Evolutionary conservation across 2,329 filamentous ascomycete genomes (phyloP), one percentile per base, ranked within the genome.

Genomic region (Coniochaeta sp.): DNA sequence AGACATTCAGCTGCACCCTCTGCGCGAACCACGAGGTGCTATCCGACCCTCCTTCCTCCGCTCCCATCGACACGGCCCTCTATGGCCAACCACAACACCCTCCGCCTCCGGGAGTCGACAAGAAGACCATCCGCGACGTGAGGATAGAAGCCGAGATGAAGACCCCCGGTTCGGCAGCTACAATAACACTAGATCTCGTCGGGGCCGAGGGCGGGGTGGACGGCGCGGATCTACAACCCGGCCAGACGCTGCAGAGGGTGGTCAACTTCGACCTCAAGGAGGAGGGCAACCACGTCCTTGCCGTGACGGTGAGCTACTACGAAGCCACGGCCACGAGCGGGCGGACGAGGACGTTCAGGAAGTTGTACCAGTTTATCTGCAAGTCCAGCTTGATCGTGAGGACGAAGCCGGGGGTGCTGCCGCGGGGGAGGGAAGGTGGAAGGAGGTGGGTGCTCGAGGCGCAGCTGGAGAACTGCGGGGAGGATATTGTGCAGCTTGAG

Each of bases 351-450:
- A 95, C 90, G 9, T 97, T 97, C 65, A 78, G 92, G 58, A 97
- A 97, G 71, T 73, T 99, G 54, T 99, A 97, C 68, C 94, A 97
- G 67, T 99, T 99, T 65, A 85, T 95, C 52, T 94, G 91, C 64
- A 92, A 95, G 72, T 83, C 89, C 33, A 87, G 91, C 54, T 74
- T 99, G 58, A 89, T 91, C 56, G 92, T 99, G 53, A 78, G 92
- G 56, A 96, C 92, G 1, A 99, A 97, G 67, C 82, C 90, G 3
- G 88, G 87, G 3, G 77, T 83, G 49, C 64, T 89, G 52, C 63
- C 76, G 66, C 49, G 57, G 20, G 14, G n/a, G n/a, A n/a, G n/a
- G n/a, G n/a, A n/a, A 30, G 24, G 47, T 18, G 48, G 22, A 52
- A 58, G 72, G 54, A 65, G 71, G 53, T 96, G 89, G 79, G 84